Base-by-base conservation (phyloP, 441 rosid species). In the Isatis lusitanica region DNA sequence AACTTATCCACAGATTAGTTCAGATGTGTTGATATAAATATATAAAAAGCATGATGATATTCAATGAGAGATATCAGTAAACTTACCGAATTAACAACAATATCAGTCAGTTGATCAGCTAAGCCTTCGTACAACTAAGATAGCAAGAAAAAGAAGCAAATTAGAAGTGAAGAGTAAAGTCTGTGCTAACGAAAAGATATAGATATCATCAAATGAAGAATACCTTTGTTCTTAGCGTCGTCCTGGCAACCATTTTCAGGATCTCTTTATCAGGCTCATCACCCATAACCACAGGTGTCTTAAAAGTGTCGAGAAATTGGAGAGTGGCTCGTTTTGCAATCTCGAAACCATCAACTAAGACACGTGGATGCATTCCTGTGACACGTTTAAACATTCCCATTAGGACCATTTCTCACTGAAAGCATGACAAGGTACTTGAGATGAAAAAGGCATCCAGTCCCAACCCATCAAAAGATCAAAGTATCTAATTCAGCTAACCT, bases 341-440 rank as follows among this genome's bases (percentile, higher is more conserved):
- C 81, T 93, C 98, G 52, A 91, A 88, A 43, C 98, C 98, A 90
- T 93, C 98, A 74, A 91, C 98, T 80, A 93, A 78, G 74, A 93
- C 98, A 46, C 94, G 94, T 6, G 97, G 98, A 84, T 94, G 99
- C 96, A 94, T 90, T 39, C 98, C 98, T 94, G 63, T 61, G 59
- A 64, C 60, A 64, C 44, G 30, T 9, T 55, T 15, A 58, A 50
- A 50, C 11, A 38, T 33, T 24, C 39, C 53, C 16, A 51, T 51
- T 31, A 77, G 18, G 40, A 66, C 46, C 44, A 66, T 11, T 15
- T 66, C 50, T 39, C 39, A 42, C 12, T 4, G 46, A 59, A 39
- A 59, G 15, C 50, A 56, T 3, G 33, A 17, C 44, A 69, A 46
- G 39, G 52, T 55, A 53, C 8, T 43, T 31, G 15, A 42, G 31